A percentile compares a stretch with the other conserved stretches of the same genome.
phyloP scores from a whole-genome alignment of 2,329 filamentous ascomycete species.

The Stagonosporopsis cucurbitacearum region DNA sequence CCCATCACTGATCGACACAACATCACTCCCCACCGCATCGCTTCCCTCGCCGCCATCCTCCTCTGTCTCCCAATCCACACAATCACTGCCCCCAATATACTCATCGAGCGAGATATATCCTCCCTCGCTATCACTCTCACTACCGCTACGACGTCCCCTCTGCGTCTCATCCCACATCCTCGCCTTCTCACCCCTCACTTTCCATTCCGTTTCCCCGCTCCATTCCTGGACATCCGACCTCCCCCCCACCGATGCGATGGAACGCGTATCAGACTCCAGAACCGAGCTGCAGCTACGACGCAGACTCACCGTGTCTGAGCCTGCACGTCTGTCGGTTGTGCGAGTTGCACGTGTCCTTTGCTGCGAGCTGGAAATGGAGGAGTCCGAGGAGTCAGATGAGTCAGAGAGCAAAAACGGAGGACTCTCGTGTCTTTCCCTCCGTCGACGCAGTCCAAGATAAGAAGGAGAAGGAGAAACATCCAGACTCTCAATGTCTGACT shows the following conservation, averaged over 20 bases:
- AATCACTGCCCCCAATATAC: constrained; percentile 9
- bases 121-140: constrained; percentile 6
- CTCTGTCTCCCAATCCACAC: neutral
- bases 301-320: neutral
- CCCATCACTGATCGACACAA: neutral
- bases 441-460: too few relatives aligned
- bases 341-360: neutral
- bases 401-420: neutral
- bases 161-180: neutral
- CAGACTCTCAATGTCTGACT: neutral
- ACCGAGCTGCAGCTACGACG: neutral
- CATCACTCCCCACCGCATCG: neutral
- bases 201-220: neutral
- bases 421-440: too few relatives aligned
- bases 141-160: neutral
- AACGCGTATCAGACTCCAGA: neutral
- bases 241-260: neutral
- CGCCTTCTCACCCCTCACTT: too few relatives aligned
- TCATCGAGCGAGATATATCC: constrained; percentile 15
- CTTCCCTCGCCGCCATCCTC: neutral
- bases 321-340: neutral
- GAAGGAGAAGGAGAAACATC: neutral
- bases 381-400: neutral
- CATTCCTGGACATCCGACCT: neutral
- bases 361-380: neutral